Base-by-base conservation (phyloP, 2,329 filamentous ascomycete species). In the Nemania bipapillata region DNA sequence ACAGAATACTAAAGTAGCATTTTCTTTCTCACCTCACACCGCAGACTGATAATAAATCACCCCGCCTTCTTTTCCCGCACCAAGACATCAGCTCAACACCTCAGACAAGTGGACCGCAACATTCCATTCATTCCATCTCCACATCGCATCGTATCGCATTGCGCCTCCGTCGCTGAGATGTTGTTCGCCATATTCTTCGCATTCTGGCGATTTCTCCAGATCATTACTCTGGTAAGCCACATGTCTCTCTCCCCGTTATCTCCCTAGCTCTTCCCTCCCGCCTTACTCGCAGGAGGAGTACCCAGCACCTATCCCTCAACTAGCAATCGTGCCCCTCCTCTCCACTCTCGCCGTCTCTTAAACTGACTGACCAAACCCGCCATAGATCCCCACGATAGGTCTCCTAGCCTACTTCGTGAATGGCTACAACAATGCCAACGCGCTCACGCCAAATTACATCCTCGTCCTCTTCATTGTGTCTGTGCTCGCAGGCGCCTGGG, bases 371-470 rank as follows among this genome's bases (percentile, higher is more conserved):
- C 22, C n/a, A 20, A 64, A 28, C 7, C 11, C n/a, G 47, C 56
- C 30, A 3, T 24, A 91, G 89, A 89, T 90, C 77, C 88, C 88
- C 50, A 85, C 82, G 26, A 84, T 91, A 79, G 89, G 89, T 80
- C 90, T 91, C 86, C 86, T 90, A 61, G 85, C 87, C 74, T 91
- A 86, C 83, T 91, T 91, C 77, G 86, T 91, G 72, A 80, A 90
- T 79, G 83, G 84, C 72, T 90, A 87, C 80, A 83, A 86, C 74
- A 77, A 80, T 61, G 75, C 79, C 74, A 90, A 91, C 79, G 77
- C 82, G 68, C 82, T 90, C 59, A 89, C 89, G 0, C 89, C 89
- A 26, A 81, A 84, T 78, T 87, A 86, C 77, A 85, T 91, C 78
- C 86, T 91, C 68, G 82, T 91, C 72, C 83, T 91, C 73, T 91